A percentile compares a stretch with the other conserved stretches of the same genome.
These are phyloP conservation scores for Amphirosellinia nigrospora DNA, from an alignment of 495 filamentous ascomycete genomes.

Conservation along the genomic window DNA sequence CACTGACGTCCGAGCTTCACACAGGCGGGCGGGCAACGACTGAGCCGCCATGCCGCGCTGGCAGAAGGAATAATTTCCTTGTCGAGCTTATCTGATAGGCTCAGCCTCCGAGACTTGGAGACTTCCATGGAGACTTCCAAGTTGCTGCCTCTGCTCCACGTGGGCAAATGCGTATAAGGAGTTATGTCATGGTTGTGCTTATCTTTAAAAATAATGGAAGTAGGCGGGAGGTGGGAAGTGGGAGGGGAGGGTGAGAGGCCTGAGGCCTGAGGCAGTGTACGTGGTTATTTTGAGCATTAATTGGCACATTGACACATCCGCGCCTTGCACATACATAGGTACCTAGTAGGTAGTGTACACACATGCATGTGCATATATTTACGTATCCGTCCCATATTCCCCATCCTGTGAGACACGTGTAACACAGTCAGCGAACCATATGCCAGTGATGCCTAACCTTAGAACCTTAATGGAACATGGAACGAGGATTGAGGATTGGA, in stretches of 20 bases:
- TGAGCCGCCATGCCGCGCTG: slow-evolving; percentile 2
- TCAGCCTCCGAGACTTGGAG: neutral
- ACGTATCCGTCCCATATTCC: neutral
- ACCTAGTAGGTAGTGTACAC: too few species aligned
- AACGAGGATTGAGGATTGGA: neutral
- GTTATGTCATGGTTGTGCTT: slow-evolving; percentile 16
- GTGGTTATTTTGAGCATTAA: slow-evolving; percentile 5
- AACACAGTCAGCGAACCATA: slow-evolving; percentile 14
- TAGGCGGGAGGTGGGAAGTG: too few species aligned
- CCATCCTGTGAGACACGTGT: slow-evolving; percentile 12
- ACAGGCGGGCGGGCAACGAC: slow-evolving; percentile 7
- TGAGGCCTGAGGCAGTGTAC: too few species aligned
- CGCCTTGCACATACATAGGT: too few species aligned
- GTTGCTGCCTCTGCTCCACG: neutral
- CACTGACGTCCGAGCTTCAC: neutral
- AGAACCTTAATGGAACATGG: slow-evolving; percentile 3
- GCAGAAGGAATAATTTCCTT: slow-evolving; percentile 10
- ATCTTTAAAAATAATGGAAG: neutral
- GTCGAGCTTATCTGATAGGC: slow-evolving; percentile 18
- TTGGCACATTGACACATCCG: too few species aligned
- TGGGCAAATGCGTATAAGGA: neutral
- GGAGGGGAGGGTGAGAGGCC: too few species aligned
- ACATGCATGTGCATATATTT: neutral
- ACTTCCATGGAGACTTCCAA: too few species aligned
- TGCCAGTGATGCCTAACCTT: slow-evolving; percentile 14